These are phyloP conservation scores for Pseudophaeomoniella oleicola DNA, from an alignment of 2,329 filamentous ascomycete genomes.

Conservation along the genomic window DNA sequence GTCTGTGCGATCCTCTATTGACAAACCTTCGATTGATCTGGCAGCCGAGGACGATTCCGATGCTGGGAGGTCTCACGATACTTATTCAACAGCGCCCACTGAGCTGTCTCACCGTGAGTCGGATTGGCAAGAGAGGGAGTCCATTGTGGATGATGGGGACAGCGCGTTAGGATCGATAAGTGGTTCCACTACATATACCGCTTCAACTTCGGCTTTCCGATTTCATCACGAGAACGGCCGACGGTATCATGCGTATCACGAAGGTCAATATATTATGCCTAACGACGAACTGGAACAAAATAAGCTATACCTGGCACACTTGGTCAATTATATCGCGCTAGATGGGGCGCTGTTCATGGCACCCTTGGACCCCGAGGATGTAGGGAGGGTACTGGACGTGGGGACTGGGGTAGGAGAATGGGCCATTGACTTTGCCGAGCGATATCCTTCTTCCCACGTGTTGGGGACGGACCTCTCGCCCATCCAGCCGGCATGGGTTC, in stretches of 20 bases:
- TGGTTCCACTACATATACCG: not conserved
- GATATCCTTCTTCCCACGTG: conserved; percentile 29
- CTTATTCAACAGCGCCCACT: not conserved
- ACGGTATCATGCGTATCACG: conserved; percentile 40
- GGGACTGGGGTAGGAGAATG: conserved; percentile 36
- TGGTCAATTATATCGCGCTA: conserved; percentile 40
- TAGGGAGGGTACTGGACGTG: conserved; percentile 26
- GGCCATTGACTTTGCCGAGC: conserved; percentile 31
- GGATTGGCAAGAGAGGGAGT: not conserved
- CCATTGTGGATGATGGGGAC: not conserved
- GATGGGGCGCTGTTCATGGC: conserved; percentile 19
- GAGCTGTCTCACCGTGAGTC: not conserved
- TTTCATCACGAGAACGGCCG: conserved; percentile 41
- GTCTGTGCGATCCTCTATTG: no score
- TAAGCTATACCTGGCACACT: conserved; percentile 46
- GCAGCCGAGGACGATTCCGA: no score
- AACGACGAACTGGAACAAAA: conserved; percentile 53
- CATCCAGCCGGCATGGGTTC: conserved; percentile 24
- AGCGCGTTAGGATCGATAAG: not conserved
- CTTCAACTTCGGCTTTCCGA: not conserved
- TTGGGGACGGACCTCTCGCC: conserved; percentile 28
- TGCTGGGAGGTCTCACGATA: no score
- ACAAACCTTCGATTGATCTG: no score
- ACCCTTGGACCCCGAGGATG: conserved; percentile 27
- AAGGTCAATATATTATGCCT: conserved; percentile 45